phyloP scores from a whole-genome alignment of 2,329 filamentous ascomycete genomes.

The Shiraia bambusicola region DNA sequence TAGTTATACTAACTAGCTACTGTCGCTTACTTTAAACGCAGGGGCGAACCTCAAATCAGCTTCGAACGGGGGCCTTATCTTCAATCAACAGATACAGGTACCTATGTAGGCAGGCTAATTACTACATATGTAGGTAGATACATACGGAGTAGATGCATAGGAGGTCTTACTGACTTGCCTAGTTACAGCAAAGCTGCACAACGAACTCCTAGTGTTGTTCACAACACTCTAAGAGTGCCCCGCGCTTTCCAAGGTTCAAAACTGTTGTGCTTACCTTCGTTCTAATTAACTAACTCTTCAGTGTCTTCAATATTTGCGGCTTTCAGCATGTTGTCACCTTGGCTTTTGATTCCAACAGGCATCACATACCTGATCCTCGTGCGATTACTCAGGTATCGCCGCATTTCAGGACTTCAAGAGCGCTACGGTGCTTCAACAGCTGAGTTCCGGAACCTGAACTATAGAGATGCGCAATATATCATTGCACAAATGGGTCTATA shows the following conservation, averaged over 20 bases:
- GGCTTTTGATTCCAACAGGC: neutral
- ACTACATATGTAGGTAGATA: too few relatives aligned
- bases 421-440: constrained; percentile 4
- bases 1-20: neutral
- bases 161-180: too few relatives aligned
- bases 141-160: too few relatives aligned
- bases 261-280: too few relatives aligned
- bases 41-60: too few relatives aligned
- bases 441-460: constrained; percentile 6
- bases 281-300: neutral
- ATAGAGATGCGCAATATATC: constrained; percentile 7
- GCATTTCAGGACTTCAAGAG: constrained; percentile 3
- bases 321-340: neutral
- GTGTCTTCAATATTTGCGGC: neutral
- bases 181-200: too few relatives aligned
- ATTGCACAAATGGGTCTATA: constrained; percentile 4
- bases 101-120: too few relatives aligned
- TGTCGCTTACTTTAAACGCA: neutral
- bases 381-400: constrained; percentile 6
- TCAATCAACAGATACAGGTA: too few relatives aligned
- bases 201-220: too few relatives aligned
- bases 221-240: too few relatives aligned
- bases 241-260: too few relatives aligned
- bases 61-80: too few relatives aligned
- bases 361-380: constrained; percentile 6